Percentiles rank a stretch among this genome's conserved stretches.
These are phyloP conservation scores for Sugiyamaella neomexicana DNA, from an alignment of 1,139 yeast species.

Conservation along the genomic window DNA sequence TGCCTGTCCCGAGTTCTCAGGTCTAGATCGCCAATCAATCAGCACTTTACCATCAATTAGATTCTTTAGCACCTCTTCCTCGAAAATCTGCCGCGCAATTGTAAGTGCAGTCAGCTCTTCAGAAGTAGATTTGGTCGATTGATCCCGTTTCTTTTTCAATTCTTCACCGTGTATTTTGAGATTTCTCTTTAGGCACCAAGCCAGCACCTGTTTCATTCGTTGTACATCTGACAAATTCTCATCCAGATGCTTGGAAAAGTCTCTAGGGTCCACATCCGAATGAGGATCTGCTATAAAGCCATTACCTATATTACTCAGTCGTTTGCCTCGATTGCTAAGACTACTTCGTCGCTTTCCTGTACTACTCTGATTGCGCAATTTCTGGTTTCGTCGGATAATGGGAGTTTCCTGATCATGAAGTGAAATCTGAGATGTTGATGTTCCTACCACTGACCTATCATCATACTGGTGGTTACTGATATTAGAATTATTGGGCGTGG, in stretches of 20 bases:
- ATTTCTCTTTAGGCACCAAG: conserved; percentile 66
- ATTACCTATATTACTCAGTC: conserved; percentile 73
- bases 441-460: not conserved
- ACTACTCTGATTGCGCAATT: conserved; percentile 32
- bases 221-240: conserved; percentile 68
- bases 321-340: conserved; percentile 55
- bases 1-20: conserved; percentile 31
- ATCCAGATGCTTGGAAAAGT: conserved; percentile 64
- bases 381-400: conserved; percentile 43
- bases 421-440: conserved; percentile 12
- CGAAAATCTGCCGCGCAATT: conserved; percentile 61
- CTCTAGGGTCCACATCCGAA: conserved; percentile 55
- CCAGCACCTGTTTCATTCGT: conserved; percentile 64
- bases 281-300: conserved; percentile 72
- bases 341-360: conserved; percentile 37
- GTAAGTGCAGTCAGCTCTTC: conserved; percentile 35
- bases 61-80: conserved; percentile 63
- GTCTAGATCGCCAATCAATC: conserved; percentile 65
- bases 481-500: not conserved
- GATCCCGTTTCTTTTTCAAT: conserved; percentile 34
- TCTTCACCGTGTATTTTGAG: conserved; percentile 41
- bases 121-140: conserved; percentile 17
- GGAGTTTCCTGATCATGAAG: conserved; percentile 42
- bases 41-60: conserved; percentile 58
- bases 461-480: not conserved